Evolutionary conservation across 306 rosid species (phyloP), one percentile per base, ranked within the genome.

Genomic region (Lathyrus sativus): DNA sequence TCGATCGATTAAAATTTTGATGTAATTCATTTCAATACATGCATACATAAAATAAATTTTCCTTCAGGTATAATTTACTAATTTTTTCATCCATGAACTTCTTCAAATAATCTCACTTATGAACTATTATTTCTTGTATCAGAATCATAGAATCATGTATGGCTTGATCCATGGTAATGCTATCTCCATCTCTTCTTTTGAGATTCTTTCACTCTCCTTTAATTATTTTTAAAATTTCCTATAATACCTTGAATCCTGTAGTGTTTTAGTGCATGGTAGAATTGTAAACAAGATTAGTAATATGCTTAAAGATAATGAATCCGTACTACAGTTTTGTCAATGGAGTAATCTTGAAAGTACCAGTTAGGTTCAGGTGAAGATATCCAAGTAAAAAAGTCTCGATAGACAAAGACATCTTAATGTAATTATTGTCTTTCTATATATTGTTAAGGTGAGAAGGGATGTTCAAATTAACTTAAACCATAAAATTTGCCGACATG

Each of bases 291-390:
- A 26, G 39, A 56, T 56, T 15, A 56, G 62, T 56, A 28, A 13
- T 56, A 56, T 56, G 62, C 38, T 56, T 56, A 56, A 13, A 56
- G 18, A 28, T 56, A 26, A 56, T 56, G 9, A 1, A 56, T 56
- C 41, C 19, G 28, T 6, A 4, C 62, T 6, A 55, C 15, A 55
- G 18, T 55, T 55, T 12, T 12, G 10, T 13, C 6, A 18, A 28
- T 51, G 2, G 60, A 54, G 37, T 56, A 12, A 28, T 55, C 61
- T 55, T 55, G 38, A 55, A 26, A 55, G 38, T 11, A 28, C 18
- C 2, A 13, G 17, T 28, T 56, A 28, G 14, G 62, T 28, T 56
- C 17, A 56, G 18, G 31, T 56, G 39, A 56, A 28, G 18, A 13
- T 12, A 10, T 13, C 19, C 62, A 6, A 7, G 5, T 28, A 6